Evolutionary conservation across 202 grass and related monocot genomes (phyloP).

Genomic region (Saccharum hybrid): DNA sequence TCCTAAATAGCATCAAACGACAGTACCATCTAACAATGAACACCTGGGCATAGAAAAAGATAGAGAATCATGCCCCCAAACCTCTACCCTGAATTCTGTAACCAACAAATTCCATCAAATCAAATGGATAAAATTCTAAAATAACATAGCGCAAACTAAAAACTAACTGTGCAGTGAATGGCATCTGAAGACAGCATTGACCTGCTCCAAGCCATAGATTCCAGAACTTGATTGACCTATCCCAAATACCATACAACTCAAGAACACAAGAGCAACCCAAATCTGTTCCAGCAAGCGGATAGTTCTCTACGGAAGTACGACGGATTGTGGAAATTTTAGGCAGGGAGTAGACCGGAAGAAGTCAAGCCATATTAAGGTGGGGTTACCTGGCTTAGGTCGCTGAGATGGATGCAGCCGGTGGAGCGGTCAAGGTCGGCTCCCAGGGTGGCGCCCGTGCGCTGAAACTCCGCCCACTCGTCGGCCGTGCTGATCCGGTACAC

Average conservation of each 20-base stretch:
- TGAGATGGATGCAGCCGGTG: no score
- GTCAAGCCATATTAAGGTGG: neutral
- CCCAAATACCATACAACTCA: neutral
- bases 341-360: no score
- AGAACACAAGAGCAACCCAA: neutral
- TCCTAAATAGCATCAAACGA: neutral
- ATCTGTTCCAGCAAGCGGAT: neutral
- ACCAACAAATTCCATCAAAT: neutral
- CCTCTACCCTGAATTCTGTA: neutral
- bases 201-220: neutral
- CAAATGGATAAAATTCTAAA: neutral
- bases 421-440: no score
- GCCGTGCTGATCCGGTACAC: no score
- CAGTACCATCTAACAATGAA: neutral
- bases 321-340: neutral
- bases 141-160: neutral
- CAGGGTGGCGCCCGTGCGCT: no score
- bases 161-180: neutral
- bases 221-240: neutral
- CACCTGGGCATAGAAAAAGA: neutral
- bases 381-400: no score
- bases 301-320: no score
- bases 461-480: no score
- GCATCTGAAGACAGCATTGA: neutral
- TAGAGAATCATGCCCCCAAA: neutral